Evolutionary conservation across 441 rosid species (phyloP).

Genomic region (Dalechampia spathulata): DNA sequence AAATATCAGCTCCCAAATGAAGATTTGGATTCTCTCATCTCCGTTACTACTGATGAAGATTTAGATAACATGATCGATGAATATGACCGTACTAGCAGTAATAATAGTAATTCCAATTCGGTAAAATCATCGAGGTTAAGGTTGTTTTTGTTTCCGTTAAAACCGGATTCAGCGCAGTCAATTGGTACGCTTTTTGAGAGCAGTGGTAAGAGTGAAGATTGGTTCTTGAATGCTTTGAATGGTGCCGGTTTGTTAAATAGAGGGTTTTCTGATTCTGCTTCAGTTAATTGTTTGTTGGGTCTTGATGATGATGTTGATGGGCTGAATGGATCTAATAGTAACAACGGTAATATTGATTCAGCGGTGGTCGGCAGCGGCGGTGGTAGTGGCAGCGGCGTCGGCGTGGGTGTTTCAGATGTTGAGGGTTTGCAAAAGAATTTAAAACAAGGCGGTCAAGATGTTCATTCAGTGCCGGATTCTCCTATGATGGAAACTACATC

Average conservation of each 20-base stretch:
- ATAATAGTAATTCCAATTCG: conserved; percentile 23
- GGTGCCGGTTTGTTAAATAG: conserved; percentile 42
- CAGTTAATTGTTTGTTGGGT: conserved; percentile 69
- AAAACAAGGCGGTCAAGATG: no score
- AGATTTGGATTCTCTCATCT: conserved; percentile 85
- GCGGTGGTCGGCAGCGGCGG: conserved; percentile 32
- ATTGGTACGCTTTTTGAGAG: conserved; percentile 62
- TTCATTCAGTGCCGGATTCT: conserved; percentile 87
- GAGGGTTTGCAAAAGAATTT: no score
- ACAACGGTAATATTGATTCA: no score
- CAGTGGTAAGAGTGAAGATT: conserved; percentile 63
- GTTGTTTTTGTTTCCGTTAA: conserved; percentile 63
- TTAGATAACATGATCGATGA: conserved; percentile 95
- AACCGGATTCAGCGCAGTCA: conserved; percentile 68
- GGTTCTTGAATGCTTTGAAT: conserved; percentile 80
- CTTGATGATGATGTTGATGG: conserved; percentile 59
- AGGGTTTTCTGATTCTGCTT: conserved; percentile 67
- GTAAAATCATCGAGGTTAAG: conserved; percentile 66
- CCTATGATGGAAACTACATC: conserved; percentile 89
- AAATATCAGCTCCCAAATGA: conserved; percentile 92
- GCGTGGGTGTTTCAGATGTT: no score
- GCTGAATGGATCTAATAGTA: no score
- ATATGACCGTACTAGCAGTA: conserved; percentile 57
- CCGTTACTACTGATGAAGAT: conserved; percentile 89
- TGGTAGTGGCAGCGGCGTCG: conserved; percentile 30